These are phyloP conservation scores for Trichosporon sp. DNA, from an alignment of 1,284 basidiomycete species.

Conservation along the genomic window DNA sequence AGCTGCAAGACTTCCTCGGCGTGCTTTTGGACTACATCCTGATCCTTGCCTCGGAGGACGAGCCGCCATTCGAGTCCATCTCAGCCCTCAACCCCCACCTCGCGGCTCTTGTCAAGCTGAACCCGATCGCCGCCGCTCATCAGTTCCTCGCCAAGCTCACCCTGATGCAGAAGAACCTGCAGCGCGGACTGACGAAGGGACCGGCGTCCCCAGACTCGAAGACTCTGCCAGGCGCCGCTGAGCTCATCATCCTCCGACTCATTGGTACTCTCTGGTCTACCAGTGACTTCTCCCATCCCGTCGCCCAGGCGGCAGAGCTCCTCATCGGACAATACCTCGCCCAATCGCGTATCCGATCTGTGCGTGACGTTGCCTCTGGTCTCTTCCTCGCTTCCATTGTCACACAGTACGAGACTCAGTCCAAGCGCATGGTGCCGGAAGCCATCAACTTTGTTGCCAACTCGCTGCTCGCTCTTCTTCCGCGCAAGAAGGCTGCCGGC, in stretches of 20 bases:
- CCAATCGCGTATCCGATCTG: conserved; percentile 68
- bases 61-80: conserved; percentile 56
- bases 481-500: conserved; percentile 48
- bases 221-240: conserved; percentile 83
- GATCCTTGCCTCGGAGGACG: conserved; percentile 62
- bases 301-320: conserved; percentile 76
- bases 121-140: conserved; percentile 72
- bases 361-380: conserved; percentile 73
- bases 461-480: conserved; percentile 65
- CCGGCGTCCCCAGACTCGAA: conserved; percentile 60
- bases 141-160: conserved; percentile 76
- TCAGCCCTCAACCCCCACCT: conserved; percentile 75
- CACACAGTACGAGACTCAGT: conserved; percentile 72
- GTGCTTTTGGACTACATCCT: conserved; percentile 91
- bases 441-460: conserved; percentile 75
- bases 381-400: conserved; percentile 83
- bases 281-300: conserved; percentile 86
- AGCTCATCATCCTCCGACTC: conserved; percentile 74
- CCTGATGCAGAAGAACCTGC: conserved; percentile 92
- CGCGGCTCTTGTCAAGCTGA: conserved; percentile 68
- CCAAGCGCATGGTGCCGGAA: conserved; percentile 85
- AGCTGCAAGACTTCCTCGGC: conserved; percentile 73
- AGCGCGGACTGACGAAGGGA: conserved; percentile 72
- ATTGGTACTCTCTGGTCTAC: conserved; percentile 85
- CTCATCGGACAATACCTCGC: conserved; percentile 89